phyloP scores from a whole-genome alignment of 202 grass and related monocot genomes.

The Digitaria exilis region DNA sequence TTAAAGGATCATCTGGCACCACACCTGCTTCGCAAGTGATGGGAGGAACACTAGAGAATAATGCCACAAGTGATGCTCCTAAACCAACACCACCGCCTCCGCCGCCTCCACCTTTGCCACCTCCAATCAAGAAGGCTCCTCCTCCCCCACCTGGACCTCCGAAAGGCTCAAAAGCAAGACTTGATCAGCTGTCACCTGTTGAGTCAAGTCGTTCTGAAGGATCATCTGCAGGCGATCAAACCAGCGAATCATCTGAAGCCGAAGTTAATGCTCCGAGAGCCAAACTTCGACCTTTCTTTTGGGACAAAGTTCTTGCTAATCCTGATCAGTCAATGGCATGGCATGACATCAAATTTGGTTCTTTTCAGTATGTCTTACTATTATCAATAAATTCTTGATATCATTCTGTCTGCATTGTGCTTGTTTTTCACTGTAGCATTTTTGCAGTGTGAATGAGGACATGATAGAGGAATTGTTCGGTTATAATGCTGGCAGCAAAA shows the following conservation, averaged over 20 bases:
- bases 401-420: background rate
- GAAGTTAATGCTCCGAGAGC: slow-evolving; percentile 48
- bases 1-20: slow-evolving; percentile 26
- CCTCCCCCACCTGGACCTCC: slow-evolving; percentile 43
- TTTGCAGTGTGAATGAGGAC: slow-evolving; percentile 64
- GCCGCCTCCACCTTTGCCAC: slow-evolving; percentile 36
- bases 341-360: slow-evolving; percentile 73
- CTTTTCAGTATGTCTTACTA: slow-evolving; percentile 68
- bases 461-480: slow-evolving; percentile 80
- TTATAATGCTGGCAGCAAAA: slow-evolving; percentile 45
- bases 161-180: slow-evolving; percentile 45
- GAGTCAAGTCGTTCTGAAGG: slow-evolving; percentile 45
- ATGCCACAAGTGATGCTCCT: slow-evolving; percentile 32
- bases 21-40: background rate
- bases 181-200: slow-evolving; percentile 40
- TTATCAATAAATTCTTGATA: background rate
- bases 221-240: slow-evolving; percentile 32
- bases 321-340: slow-evolving; percentile 75
- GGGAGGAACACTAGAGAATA: slow-evolving; percentile 29
- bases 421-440: slow-evolving; percentile 26
- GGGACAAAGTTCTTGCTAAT: slow-evolving; percentile 80
- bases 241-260: slow-evolving; percentile 38
- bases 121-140: slow-evolving; percentile 34
- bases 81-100: slow-evolving; percentile 30
- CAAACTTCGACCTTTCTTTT: slow-evolving; percentile 75